phyloP scores from a whole-genome alignment of 2,329 filamentous ascomycete species.

The Colletotrichum godetiae region DNA sequence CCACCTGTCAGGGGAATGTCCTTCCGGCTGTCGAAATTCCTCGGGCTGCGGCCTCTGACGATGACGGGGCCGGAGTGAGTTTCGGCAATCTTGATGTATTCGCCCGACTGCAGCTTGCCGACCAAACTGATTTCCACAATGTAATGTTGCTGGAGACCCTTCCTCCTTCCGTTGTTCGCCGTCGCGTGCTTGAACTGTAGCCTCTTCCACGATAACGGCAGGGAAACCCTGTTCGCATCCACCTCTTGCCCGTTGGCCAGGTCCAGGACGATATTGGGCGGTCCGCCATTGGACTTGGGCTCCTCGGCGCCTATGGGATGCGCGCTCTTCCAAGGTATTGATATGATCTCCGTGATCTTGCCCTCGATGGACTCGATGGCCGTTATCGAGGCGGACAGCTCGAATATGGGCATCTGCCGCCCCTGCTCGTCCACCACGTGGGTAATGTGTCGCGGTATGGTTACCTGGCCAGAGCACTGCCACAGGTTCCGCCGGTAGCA shows the following conservation, averaged over 20 bases:
- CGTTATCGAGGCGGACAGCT: slow-evolving; percentile 84
- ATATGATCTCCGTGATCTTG: slow-evolving; percentile 93
- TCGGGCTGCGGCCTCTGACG: slow-evolving; percentile 89
- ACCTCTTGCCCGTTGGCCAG: slow-evolving; percentile 72
- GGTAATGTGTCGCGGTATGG: slow-evolving; percentile 77
- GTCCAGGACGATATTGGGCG: slow-evolving; percentile 67
- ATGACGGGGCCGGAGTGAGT: slow-evolving; percentile 94
- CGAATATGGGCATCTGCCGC: slow-evolving; percentile 79
- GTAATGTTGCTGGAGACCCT: slow-evolving; percentile 96
- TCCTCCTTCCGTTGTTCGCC: slow-evolving; percentile 93
- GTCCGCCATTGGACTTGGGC: slow-evolving; percentile 59
- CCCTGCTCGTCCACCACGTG: slow-evolving; percentile 80
- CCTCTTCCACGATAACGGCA: slow-evolving; percentile 92
- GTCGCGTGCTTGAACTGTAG: slow-evolving; percentile 97
- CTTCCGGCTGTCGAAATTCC: slow-evolving; percentile 93
- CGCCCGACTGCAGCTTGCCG: slow-evolving; percentile 76
- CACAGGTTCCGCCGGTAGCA: slow-evolving; percentile 96
- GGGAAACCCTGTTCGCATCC: slow-evolving; percentile 81
- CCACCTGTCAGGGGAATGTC: slow-evolving; percentile 77
- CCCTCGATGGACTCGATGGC: slow-evolving; percentile 93
- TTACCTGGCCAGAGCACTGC: slow-evolving; percentile 91
- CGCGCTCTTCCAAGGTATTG: slow-evolving; percentile 93
- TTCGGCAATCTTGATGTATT: slow-evolving; percentile 81
- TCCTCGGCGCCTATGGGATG: slow-evolving; percentile 63
- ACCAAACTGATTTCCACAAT: slow-evolving; percentile 87